Conservation (phyloP, 1,284 basidiomycete genomes). For the Leucoagaricus sp. region DNA sequence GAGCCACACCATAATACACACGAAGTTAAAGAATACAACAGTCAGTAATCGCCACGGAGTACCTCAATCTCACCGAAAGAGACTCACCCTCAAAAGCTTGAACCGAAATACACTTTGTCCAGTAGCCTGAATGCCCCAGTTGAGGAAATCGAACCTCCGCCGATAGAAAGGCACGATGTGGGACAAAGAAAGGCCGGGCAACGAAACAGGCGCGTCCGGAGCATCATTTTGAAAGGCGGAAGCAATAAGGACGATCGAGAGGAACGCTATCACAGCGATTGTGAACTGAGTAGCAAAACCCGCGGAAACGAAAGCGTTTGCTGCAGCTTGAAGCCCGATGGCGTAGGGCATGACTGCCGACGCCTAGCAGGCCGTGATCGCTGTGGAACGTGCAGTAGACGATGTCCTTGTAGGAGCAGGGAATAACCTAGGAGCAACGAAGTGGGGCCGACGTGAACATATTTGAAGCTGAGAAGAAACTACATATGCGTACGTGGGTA, state of each 20-base stretch:
- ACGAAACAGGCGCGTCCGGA: constrained; percentile 46
- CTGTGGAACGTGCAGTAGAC: background rate
- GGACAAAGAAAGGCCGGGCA: constrained; percentile 58
- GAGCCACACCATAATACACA: background rate
- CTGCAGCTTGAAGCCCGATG: constrained; percentile 59
- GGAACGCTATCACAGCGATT: constrained; percentile 52
- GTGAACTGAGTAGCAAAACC: constrained; percentile 54
- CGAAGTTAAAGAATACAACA: background rate
- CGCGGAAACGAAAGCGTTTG: constrained; percentile 57
- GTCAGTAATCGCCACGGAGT: constrained; percentile 10
- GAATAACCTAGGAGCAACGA: constrained; percentile 19
- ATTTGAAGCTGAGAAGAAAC: constrained; percentile 2
- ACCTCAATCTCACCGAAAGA: constrained; percentile 3
- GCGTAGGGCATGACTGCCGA: constrained; percentile 48
- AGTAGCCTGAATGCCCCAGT: constrained; percentile 65
- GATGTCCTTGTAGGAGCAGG: constrained; percentile 3
- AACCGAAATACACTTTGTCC: constrained; percentile 68
- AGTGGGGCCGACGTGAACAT: constrained; percentile 6
- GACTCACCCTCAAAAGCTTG: constrained; percentile 54
- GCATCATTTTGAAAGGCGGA: constrained; percentile 46
- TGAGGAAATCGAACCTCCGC: constrained; percentile 67
- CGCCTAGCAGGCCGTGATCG: background rate
- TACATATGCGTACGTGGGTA: constrained; percentile 1
- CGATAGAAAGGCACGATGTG: constrained; percentile 67
- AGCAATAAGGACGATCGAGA: constrained; percentile 50